phyloP scores from a whole-genome alignment of 2,329 filamentous ascomycete genomes.

The Penicillium paneum region DNA sequence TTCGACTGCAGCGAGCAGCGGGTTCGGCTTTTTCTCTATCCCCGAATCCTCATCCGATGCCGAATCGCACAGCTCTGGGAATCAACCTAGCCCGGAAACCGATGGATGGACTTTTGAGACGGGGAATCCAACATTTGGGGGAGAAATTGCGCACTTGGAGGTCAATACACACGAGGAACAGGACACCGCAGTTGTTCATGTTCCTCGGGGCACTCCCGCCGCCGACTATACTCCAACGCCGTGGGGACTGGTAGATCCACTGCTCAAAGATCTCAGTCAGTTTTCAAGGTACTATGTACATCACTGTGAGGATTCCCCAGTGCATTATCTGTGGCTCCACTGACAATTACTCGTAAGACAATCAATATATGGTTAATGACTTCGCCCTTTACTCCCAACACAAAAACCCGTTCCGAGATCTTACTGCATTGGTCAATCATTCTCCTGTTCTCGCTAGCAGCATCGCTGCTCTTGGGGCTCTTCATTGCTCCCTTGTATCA shows the following conservation, averaged over 20 bases:
- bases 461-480: slow-evolving; percentile 49
- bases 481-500: slow-evolving; percentile 46
- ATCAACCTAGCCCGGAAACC: slow-evolving; percentile 16
- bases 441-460: slow-evolving; percentile 48
- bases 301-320: slow-evolving; percentile 38
- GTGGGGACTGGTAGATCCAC: slow-evolving; percentile 45
- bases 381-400: slow-evolving; percentile 49
- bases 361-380: slow-evolving; percentile 42
- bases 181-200: slow-evolving; percentile 16
- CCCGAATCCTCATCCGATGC: slow-evolving; percentile 14
- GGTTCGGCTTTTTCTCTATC: slow-evolving; percentile 11
- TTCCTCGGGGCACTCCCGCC: slow-evolving; percentile 5
- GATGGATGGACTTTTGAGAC: slow-evolving; percentile 15
- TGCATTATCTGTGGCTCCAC: slow-evolving; percentile 7
- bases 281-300: slow-evolving; percentile 47
- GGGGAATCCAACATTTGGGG: neutral
- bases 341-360: slow-evolving; percentile 27
- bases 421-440: slow-evolving; percentile 46
- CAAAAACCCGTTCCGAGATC: slow-evolving; percentile 49
- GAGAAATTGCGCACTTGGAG: neutral
- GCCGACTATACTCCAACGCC: slow-evolving; percentile 32
- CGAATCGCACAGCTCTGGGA: slow-evolving; percentile 17
- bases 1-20: neutral
- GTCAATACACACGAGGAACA: slow-evolving; percentile 2
- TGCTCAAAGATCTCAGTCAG: slow-evolving; percentile 46